Evolutionary conservation across 1,139 yeast species (phyloP), one percentile per base, ranked within the genome.

Genomic region (Ogataea hybrid): DNA sequence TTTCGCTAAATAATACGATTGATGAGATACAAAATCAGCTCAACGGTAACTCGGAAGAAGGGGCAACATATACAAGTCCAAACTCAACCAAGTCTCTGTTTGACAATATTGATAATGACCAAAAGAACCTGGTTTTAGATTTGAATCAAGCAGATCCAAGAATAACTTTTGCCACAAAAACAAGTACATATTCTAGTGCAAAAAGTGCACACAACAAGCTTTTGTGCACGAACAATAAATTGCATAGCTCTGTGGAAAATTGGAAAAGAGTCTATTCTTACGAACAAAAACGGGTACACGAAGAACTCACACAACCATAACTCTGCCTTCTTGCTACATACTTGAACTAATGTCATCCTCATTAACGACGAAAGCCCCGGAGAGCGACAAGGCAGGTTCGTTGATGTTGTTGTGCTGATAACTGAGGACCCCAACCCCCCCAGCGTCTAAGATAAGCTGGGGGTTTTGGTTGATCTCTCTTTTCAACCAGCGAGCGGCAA

Each of bases 391-490:
- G 0, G 97, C 96, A 2, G 97, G 97, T 64, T 90, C 97, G 30
- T 82, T 75, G 46, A 86, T 73, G 60, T 75, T 81, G 59, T 84
- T 80, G 61, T 90, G 97, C 57, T 87, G 95, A 63, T 90, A 90
- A 54, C 94, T 81, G 60, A 90, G 71, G 2, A 88, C 95, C 44
- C 97, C 96, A 25, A 88, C 88, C 37, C 96, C 97, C 52, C 97
- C 97, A 22, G 97, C 96, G 61, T 90, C 97, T 54, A 90, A 70
- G 64, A 90, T 70, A 60, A 88, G 80, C 50, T 81, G 79, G 2
- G 96, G 96, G 61, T 89, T 87, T 40, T 64, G 67, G 50, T 71
- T 63, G 47, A 84, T 69, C 12, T 72, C 73, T 35, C 72, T 66
- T 6, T 73, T 75, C 22, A 86, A 79, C 97, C 97, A 90, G 49